Evolutionary conservation across 176 grass and related monocot genomes (phyloP), one percentile per base, ranked within the genome.

Genomic region (Hordeum marinum): DNA sequence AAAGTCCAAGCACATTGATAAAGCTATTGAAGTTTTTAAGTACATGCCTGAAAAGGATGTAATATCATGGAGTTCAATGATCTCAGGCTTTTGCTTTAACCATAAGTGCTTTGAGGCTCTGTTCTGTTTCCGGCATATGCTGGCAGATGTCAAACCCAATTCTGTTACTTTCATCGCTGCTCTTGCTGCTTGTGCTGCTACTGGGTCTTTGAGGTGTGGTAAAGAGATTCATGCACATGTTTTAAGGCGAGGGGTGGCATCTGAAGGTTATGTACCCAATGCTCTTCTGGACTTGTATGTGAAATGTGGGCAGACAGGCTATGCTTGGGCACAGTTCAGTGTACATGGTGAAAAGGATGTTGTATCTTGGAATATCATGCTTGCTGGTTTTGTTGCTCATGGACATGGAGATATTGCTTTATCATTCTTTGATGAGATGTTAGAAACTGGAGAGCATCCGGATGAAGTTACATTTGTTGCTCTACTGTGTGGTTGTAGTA

Each of bases 361-460:
- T 74, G 93, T 98, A 35, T 98, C 96, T 8, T 98, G 89, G 91
- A 98, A 98, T 80, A 98, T 77, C 69, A 93, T 98, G 93, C 90
- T 98, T 57, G 81, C 86, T 65, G 93, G 96, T 78, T 92, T 94
- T 90, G 89, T 85, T 63, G 85, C 66, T 69, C 81, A 88, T 80
- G 91, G 96, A 42, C 77, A 89, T 20, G 83, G 88, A 37, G 84
- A 89, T 89, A 27, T 84, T 34, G 91, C 91, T 64, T 78, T 95
- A 25, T 85, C 83, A 11, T 79, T 98, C 36, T 98, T 98, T 63
- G 76, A 76, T 62, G 63, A 80, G 77, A 98, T 95, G 93, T 72
- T 98, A 41, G 87, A 85, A 65, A 55, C 11, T 82, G 93, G 91
- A 76, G 77, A 94, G 54, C 86, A 68, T n/a, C 96, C 96, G 10